Evolutionary conservation across 2,329 filamentous ascomycete genomes (phyloP).

Genomic region (Zymoseptoria ardabiliae): DNA sequence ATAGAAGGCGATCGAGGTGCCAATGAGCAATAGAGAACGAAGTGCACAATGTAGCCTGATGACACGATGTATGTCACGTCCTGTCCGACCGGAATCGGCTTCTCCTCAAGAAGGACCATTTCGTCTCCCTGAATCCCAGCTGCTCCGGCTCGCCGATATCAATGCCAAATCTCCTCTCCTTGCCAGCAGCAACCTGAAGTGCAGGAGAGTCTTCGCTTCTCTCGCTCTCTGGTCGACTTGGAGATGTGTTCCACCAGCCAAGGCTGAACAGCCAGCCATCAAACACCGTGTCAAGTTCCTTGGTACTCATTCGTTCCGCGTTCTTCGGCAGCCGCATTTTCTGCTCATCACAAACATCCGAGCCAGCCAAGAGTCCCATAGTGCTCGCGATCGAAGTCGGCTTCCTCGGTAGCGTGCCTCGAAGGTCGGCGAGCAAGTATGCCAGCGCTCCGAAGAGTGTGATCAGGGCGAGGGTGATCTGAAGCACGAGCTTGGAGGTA

Average conservation of each 20-base stretch:
- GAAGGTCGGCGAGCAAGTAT: not conserved
- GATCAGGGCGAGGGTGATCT: not conserved
- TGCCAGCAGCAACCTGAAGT: not conserved
- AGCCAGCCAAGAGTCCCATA: conserved; percentile 4
- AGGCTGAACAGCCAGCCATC: conserved; percentile 6
- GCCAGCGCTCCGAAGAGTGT: not conserved
- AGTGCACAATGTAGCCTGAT: not conserved
- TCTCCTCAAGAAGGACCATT: not conserved
- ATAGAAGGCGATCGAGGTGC: too few relatives aligned
- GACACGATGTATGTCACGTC: conserved; percentile 16
- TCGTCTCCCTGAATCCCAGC: not conserved
- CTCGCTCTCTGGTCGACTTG: not conserved
- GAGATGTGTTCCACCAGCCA: conserved; percentile 1
- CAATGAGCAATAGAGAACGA: too few relatives aligned
- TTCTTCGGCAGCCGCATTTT: not conserved
- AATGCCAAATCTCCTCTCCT: conserved; percentile 2
- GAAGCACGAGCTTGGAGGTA: conserved; percentile 3
- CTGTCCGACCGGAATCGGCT: not conserved
- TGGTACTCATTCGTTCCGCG: not conserved
- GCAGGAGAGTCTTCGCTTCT: not conserved
- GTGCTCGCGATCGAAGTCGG: conserved; percentile 3
- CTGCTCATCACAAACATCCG: conserved; percentile 1
- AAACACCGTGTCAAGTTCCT: not conserved
- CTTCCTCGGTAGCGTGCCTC: conserved; percentile 4
- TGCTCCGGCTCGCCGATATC: conserved; percentile 4